A percentile compares a stretch with the other conserved stretches of the same genome.
phyloP scores from a whole-genome alignment of 805 yeast genomes.

The Zygosaccharomyces kombuchaensis region DNA sequence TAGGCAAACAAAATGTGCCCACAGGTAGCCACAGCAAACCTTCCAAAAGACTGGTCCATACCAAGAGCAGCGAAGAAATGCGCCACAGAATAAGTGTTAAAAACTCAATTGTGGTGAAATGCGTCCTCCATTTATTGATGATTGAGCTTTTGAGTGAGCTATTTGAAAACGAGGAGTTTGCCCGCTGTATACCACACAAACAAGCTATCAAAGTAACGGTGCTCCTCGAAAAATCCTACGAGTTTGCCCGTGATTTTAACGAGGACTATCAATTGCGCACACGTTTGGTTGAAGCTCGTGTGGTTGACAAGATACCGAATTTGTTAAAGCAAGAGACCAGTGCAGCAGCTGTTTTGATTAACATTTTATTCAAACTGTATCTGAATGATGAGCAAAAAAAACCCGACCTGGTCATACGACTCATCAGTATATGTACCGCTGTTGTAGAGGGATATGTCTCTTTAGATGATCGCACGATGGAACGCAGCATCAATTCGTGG shows the following conservation, averaged over 20 bases:
- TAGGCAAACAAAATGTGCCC: not conserved
- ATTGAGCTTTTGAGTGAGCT: conserved; percentile 82
- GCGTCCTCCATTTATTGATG: conserved; percentile 84
- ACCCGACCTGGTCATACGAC: conserved; percentile 39
- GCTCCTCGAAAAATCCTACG: conserved; percentile 63
- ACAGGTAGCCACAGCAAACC: conserved; percentile 7
- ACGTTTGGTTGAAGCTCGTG: conserved; percentile 86
- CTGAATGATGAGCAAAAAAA: conserved; percentile 44
- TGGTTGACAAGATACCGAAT: conserved; percentile 89
- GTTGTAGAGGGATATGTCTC: conserved; percentile 66
- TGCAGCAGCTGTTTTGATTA: conserved; percentile 81
- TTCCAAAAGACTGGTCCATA: conserved; percentile 18
- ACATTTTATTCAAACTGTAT: conserved; percentile 74
- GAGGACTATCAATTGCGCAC: conserved; percentile 83
- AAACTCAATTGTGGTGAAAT: conserved; percentile 81
- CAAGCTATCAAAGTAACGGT: conserved; percentile 57
- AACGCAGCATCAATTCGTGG: conserved; percentile 80
- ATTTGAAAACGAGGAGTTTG: conserved; percentile 65
- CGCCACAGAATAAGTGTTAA: conserved; percentile 50
- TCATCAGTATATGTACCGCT: conserved; percentile 64
- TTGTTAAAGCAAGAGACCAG: conserved; percentile 86
- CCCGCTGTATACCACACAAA: conserved; percentile 61
- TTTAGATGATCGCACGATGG: conserved; percentile 69
- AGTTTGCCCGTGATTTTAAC: conserved; percentile 82
- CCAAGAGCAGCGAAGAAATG: conserved; percentile 37